Evolutionary conservation across 2,329 filamentous ascomycete species (phyloP), one percentile per base, ranked within the genome.

Genomic region (Sporothrix dimorphospora): DNA sequence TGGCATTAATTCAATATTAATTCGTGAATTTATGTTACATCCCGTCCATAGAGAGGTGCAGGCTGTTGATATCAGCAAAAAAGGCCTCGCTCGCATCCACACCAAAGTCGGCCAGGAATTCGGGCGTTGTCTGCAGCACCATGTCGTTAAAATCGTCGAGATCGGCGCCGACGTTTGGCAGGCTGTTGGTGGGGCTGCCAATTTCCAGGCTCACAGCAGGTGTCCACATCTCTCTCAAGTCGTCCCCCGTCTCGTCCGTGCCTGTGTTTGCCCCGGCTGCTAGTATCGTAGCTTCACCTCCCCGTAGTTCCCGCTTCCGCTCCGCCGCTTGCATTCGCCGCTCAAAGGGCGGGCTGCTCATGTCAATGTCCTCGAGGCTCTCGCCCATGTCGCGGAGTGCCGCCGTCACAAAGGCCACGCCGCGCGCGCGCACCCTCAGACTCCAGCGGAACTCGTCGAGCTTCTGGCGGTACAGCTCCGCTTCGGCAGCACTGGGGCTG

Each of bases 401-500:
- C 19, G 82, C 80, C 55, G 81, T 78, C 19, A 81, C 81, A 71
- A 83, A 83, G 16, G 80, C 78, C 19, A 80, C 80, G 0, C 81
- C 80, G 69, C 81, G 79, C 2, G 81, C 81, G 6, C 82, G 78
- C 3, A 83, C 81, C 47, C 81, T 79, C n/a, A 83, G 74, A 42
- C 81, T 81, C 82, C 82, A 83, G 66, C 81, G 78, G 16, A 82
- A 79, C 71, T 83, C 82, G 5, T 81, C 81, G 12, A 83, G 77
- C 67, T 80, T 80, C 21, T 80, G 78, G 49, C 80, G 78, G 72
- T 82, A 82, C 75, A 81, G 82, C 5, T 79, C 78, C 74, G 82
- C 82, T 75, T 83, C 82, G 9, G 79, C 78, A 1, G 79, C 77
- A 8, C 78, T 79, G 27, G 78, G 78, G 61, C 81, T 81, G 0